These are phyloP conservation scores for Pestalotiopsis fici DNA, from an alignment of 2,329 filamentous ascomycete species.

Conservation along the genomic window DNA sequence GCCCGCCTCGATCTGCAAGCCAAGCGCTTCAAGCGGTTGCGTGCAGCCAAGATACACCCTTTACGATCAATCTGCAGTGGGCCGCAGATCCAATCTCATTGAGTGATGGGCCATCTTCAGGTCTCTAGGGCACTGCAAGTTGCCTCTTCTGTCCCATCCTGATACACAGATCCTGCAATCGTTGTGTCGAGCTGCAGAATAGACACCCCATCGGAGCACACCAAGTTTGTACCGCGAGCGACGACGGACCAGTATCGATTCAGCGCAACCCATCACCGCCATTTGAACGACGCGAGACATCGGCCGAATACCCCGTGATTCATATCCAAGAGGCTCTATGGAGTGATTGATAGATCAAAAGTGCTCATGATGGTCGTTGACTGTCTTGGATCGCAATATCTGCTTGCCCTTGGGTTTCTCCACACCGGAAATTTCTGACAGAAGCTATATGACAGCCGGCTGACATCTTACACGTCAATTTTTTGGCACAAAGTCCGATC, in stretches of 20 bases:
- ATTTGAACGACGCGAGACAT: not conserved
- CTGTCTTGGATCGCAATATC: not conserved
- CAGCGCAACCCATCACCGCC: not conserved
- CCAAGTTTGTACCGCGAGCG: not conserved
- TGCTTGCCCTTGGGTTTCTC: not conserved
- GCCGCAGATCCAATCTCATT: not conserved
- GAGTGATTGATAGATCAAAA: not conserved
- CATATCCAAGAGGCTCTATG: not conserved
- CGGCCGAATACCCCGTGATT: not conserved
- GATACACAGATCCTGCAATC: not conserved
- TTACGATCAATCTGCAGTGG: not conserved
- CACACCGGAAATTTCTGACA: not conserved
- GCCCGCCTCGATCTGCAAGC: not conserved
- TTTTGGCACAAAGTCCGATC: not conserved
- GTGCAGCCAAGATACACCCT: not conserved
- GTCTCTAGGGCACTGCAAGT: not conserved
- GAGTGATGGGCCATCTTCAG: not conserved
- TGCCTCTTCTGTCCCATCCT: not conserved
- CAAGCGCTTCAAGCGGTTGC: not conserved
- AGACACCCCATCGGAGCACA: not conserved
- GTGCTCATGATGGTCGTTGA: not conserved
- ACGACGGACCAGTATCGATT: not conserved
- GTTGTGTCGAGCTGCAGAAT: not conserved
- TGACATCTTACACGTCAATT: not conserved
- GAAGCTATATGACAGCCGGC: not conserved